Evolutionary conservation across 441 rosid species (phyloP), one percentile per base, ranked within the genome.

Genomic region (Gossypium laxum): DNA sequence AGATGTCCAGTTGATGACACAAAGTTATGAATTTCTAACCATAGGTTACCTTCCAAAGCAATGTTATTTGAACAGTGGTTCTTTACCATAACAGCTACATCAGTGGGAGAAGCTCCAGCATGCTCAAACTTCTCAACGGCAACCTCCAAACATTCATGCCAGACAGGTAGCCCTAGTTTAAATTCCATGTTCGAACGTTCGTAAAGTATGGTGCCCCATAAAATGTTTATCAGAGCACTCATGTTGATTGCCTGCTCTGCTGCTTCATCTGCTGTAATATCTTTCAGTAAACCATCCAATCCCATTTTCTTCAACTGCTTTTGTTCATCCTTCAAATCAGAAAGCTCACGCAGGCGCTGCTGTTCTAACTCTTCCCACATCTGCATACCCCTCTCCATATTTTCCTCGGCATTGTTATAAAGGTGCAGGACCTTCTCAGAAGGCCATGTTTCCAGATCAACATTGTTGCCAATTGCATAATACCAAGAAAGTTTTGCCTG

Each of bases 401-500:
- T 81, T 17, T 77, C 86, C 75, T 84, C 91, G 2, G 89, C 90
- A 17, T n/a, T 75, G 77, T 85, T 77, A 79, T 87, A 89, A 3
- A 83, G 78, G 72, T 81, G 75, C 32, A 81, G 63, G 12, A 87
- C 80, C 56, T 78, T 81, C 54, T 71, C 65, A 5, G 75, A 77
- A 57, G 85, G 79, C 88, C 87, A 85, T 12, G 85, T 74, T 54
- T 83, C 75, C 72, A 84, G 67, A 75, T 87, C 85, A 71, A 73
- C 76, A 26, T 78, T 78, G 72, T 73, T 76, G 67, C 82, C 75
- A 75, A 85, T 77, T 3, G 82, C 86, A 60, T 84, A 87, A 72
- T 84, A 83, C 91, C 93, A 89, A 59, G 87, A 80, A 73, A 87
- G 87, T 65, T 86, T 89, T 74, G 89, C 94, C 80, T 78, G 87